phyloP scores from a whole-genome alignment of 331 rosid genomes.

The Pyrus hybrid region DNA sequence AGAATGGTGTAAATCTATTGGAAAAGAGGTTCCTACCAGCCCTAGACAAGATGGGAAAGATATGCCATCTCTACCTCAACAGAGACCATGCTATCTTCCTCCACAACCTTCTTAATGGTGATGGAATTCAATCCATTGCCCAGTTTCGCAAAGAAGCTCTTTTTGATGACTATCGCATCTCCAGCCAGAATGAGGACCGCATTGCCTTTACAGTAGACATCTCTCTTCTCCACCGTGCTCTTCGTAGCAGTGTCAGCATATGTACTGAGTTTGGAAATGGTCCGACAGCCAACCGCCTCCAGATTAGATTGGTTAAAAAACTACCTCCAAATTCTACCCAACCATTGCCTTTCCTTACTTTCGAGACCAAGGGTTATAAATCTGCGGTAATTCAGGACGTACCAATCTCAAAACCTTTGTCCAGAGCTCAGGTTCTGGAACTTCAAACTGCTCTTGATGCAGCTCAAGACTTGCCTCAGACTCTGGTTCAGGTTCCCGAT shows the following conservation, averaged over 20 bases:
- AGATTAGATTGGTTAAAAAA: constrained; percentile 76
- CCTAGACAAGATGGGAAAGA: constrained; percentile 59
- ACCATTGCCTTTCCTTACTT: constrained; percentile 62
- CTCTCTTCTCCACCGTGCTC: constrained; percentile 69
- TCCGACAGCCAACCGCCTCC: constrained; percentile 42
- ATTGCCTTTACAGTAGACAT: constrained; percentile 70
- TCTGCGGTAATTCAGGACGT: constrained; percentile 83
- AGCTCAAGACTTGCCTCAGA: constrained; percentile 81
- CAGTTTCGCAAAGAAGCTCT: constrained; percentile 62
- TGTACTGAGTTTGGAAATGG: constrained; percentile 48
- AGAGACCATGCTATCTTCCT: constrained; percentile 63
- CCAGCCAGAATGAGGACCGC: constrained; percentile 71
- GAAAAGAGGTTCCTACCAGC: constrained; percentile 74
- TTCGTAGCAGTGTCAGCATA: constrained; percentile 67
- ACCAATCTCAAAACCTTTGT: constrained; percentile 68
- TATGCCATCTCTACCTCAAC: constrained; percentile 59
- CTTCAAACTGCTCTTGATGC: constrained; percentile 62
- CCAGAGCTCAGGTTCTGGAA: constrained; percentile 54
- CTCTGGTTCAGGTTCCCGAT: constrained; percentile 77
- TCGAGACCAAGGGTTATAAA: constrained; percentile 62
- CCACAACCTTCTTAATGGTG: constrained; percentile 82
- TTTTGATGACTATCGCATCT: constrained; percentile 66
- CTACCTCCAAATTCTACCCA: constrained; percentile 45
- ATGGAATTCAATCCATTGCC: constrained; percentile 70
- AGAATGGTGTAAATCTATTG: constrained; percentile 54